Base-by-base conservation (phyloP, 2,329 filamentous ascomycete species). In the Cercospora sp. region DNA sequence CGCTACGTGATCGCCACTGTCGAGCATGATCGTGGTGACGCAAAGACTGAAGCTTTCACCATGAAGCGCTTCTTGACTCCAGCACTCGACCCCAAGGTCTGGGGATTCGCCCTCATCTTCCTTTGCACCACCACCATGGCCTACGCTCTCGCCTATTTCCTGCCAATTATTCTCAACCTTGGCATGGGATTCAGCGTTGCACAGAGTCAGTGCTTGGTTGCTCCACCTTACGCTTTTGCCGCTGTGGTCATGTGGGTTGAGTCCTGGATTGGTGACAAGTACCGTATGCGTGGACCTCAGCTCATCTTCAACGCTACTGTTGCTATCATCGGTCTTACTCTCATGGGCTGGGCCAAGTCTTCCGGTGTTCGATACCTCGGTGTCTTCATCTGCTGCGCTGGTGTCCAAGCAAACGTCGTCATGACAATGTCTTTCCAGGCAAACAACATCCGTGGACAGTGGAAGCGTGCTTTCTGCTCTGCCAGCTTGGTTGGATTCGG, bases 361-460 rank as follows among this genome's bases (percentile, higher is more conserved):
- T 73, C 86, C 3, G 83, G 77, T 2, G 86, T 88, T 8, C 86
- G 90, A 58, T 93, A 92, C 79, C 88, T 92, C 69, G 91, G 90
- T 65, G 85, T 92, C 66, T 94, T 93, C 80, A 80, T 94, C 58
- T 85, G 87, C 36, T 90, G 90, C 0, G 90, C 90, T 0, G 91
- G 90, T 7, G 87, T 89, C 70, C 92, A 92, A 78, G 86, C 88
- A 68, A 94, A 93, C 76, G 83, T 93, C 3, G 91, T 92, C 91
- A 84, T 87, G 2, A 83, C 87, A 57, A 87, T 96, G 82, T 86
- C 91, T 0, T 94, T 92, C 81, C 92, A 94, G 81, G 91, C 91
- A 53, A 94, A 94, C 80, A 95, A 95, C 79, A 90, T 95, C 74
- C 88, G 91, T 64, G 92, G 92, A 0, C 91, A 94, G 80, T 94